Percentiles rank a stretch among this genome's conserved stretches.
These are phyloP conservation scores for Pseudopithomyces chartarum DNA, from an alignment of 2,329 filamentous ascomycete genomes.

Conservation along the genomic window DNA sequence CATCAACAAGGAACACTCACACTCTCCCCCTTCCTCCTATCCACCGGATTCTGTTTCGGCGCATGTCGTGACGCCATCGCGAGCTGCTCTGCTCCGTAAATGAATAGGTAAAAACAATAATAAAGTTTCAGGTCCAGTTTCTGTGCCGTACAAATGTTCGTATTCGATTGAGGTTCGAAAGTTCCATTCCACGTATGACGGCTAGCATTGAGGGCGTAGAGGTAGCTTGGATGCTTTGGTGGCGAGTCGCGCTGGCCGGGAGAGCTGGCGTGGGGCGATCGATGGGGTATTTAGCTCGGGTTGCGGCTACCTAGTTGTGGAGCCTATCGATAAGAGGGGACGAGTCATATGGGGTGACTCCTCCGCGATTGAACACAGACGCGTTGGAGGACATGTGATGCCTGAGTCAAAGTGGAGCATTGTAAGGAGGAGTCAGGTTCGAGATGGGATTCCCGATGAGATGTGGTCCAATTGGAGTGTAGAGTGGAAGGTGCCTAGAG, in stretches of 20 bases:
- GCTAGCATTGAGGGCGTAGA: slow-evolving; percentile 39
- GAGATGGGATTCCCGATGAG: no score
- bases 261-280: slow-evolving; percentile 5
- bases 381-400: background rate
- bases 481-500: background rate
- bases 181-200: slow-evolving; percentile 40
- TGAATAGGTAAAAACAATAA: no score
- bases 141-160: slow-evolving; percentile 30
- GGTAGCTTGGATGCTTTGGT: slow-evolving; percentile 17
- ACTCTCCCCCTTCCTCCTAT: slow-evolving; percentile 85
- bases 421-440: background rate
- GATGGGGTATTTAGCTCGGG: slow-evolving; percentile 19
- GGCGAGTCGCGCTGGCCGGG: slow-evolving; percentile 16
- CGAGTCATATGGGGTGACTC: slow-evolving; percentile 13
- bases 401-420: slow-evolving; percentile 1
- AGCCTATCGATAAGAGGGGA: slow-evolving; percentile 18
- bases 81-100: no score
- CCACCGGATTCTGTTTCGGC: slow-evolving; percentile 64
- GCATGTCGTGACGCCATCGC: slow-evolving; percentile 47
- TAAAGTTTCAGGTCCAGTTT: slow-evolving; percentile 21
- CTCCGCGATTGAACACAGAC: slow-evolving; percentile 11
- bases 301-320: background rate
- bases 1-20: slow-evolving; percentile 55
- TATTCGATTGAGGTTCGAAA: slow-evolving; percentile 20
- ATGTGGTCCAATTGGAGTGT: background rate